Evolutionary conservation across 2,329 filamentous ascomycete species (phyloP), one percentile per base, ranked within the genome.

Genomic region (Pseudogymnoascus sp.): DNA sequence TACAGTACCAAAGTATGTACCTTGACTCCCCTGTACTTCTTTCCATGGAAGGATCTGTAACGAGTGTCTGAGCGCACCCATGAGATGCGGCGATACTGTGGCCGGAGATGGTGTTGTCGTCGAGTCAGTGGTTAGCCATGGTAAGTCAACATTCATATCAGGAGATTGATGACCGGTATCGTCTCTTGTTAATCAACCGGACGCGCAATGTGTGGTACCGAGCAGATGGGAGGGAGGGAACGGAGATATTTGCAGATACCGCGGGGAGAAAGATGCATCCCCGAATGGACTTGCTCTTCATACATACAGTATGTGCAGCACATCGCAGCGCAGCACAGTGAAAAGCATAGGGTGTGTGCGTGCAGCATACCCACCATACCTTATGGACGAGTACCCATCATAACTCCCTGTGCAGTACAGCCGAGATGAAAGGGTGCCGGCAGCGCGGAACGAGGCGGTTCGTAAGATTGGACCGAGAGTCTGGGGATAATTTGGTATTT

Each of bases 1-100:
- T 28, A 47, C 41, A 15, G 22, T 7, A 8, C 22, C 41, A 47
- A 8, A 47, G 41, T 47, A 47, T 47, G 41, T 28, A 47, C 22
- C 7, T 14, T 47, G 41, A 6, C 22, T 47, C 41, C 22, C 41
- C 41, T 47, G 41, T 47, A 47, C 22, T 28, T 47, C 7, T 7
- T 47, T 47, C 41, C 41, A 47, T 47, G 41, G 41, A 47, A 47
- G 41, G 41, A 47, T 47, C 41, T 47, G 41, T 47, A 47, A 47
- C 41, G n/a, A 28, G 22, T 47, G 41, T 47, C 41, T 47, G 41
- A 47, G 41, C 22, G 41, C 41, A 20, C 14, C 14, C 9, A 47
- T 47, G 41, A 28, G 12, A 47, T 47, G 22, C 41, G 41, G 41
- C 41, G 41, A 8, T 47, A 28, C 41, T 15, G 14, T 47, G 41